Base-by-base conservation (phyloP, 1,284 basidiomycete species). In the Cystobasidium sp. region DNA sequence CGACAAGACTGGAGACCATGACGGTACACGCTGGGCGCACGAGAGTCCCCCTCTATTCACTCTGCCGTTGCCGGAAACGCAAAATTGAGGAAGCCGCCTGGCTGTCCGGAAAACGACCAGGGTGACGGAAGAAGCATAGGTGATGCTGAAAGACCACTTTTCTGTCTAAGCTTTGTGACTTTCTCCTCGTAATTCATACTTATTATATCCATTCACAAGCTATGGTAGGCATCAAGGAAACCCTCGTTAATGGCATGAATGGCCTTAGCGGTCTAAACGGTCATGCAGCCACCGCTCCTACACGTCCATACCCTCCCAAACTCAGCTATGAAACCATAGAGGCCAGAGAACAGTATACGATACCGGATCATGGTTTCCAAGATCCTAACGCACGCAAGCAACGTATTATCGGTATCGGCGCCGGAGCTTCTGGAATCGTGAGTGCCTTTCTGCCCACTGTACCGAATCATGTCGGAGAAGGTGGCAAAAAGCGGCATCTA, bases 371-470 rank as follows among this genome's bases (percentile, higher is more conserved):
- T 31, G 68, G 52, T 24, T 69, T 69, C 43, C 68, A 69, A 59
- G 68, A 69, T 61, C 68, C 68, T n/a, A 59, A 58, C 61, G 68
- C 39, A 31, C 55, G 68, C 6, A 55, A 55, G 20, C 68, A 69
- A 16, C 53, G 68, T 43, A 52, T 69, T n/a, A 58, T 69, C 5
- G 68, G 68, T 41, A 69, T 69, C 37, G 68, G 68, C n/a, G 68
- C 68, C 49, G 68, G 68, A 58, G 68, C 68, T 20, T 69, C 68
- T 6, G 68, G 68, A 9, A 69, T 69, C 24, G 68, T 69, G 41
- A 69, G 68, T 47, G 37, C 14, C 20, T 18, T 59, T 47, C 14
- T 14, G 4, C 8, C 22, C 41, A 14, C 3, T 16, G 56, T 3
- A 14, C 14, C 16, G 14, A 39, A 14, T 58, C 37, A 22, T 31